phyloP scores from a whole-genome alignment of 768 basidiomycete species.

The Boletus speciosus region DNA sequence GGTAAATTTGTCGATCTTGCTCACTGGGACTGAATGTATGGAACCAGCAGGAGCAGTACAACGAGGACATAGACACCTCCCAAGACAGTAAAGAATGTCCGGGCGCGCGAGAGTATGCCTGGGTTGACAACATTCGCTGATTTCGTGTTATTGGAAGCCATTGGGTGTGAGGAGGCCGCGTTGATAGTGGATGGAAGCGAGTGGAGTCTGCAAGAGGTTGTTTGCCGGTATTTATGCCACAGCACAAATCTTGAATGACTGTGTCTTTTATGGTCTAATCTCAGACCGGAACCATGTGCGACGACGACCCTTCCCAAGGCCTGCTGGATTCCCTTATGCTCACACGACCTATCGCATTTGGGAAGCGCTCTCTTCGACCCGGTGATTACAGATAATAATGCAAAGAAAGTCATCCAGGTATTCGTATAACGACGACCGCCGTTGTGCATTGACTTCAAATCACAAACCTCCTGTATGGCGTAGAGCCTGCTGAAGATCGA shows the following conservation, averaged over 20 bases:
- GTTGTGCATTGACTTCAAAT: not conserved
- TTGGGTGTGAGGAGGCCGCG: not conserved
- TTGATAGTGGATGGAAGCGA: not conserved
- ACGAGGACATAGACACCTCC: constrained; percentile 52
- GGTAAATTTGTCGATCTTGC: constrained; percentile 27
- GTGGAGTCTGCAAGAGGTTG: not conserved
- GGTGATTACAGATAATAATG: not conserved
- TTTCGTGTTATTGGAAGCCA: not conserved
- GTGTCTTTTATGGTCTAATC: constrained; percentile 7
- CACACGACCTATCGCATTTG: constrained; percentile 7
- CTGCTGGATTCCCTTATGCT: constrained; percentile 1
- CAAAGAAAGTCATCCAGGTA: not conserved
- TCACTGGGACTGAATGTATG: constrained; percentile 68
- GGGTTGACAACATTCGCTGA: constrained; percentile 1
- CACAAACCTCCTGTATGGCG: no score
- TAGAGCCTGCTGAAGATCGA: not conserved
- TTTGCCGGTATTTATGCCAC: constrained; percentile 10
- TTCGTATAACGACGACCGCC: not conserved
- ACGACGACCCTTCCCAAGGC: no score
- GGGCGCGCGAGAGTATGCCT: constrained; percentile 26
- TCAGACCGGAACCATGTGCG: not conserved
- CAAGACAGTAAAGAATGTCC: constrained; percentile 36
- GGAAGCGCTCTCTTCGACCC: not conserved
- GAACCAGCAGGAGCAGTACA: constrained; percentile 54
- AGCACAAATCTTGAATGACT: not conserved